Evolutionary conservation across 129 eudicot species (phyloP).

Genomic region (Centrapalus pauciflorus): DNA sequence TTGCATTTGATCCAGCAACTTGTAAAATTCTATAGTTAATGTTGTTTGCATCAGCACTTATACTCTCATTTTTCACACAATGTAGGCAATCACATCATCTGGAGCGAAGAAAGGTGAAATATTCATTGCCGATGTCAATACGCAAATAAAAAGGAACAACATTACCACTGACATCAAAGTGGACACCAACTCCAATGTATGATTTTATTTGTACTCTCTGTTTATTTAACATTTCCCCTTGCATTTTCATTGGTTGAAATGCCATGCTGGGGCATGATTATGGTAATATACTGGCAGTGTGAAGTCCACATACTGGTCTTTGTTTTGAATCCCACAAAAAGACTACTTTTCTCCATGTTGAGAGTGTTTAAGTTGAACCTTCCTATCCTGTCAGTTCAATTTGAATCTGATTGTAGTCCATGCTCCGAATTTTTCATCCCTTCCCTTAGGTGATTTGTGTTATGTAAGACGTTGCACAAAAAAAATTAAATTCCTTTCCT

Average conservation of each 20-base stretch:
- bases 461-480: not conserved
- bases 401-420: not conserved
- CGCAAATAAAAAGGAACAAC: conserved; percentile 48
- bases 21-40: not conserved
- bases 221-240: not conserved
- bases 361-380: not conserved
- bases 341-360: not conserved
- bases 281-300: not conserved
- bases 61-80: not conserved
- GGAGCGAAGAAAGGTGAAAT: conserved; percentile 55
- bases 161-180: conserved; percentile 55
- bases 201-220: not conserved
- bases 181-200: conserved; percentile 51
- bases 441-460: not conserved
- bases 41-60: not conserved
- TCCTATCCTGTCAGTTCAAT: not conserved
- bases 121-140: conserved; percentile 53
- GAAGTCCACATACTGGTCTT: not conserved
- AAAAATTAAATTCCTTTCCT: not conserved
- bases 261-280: conserved; percentile 7
- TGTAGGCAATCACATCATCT: conserved; percentile 50
- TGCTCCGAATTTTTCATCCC: not conserved
- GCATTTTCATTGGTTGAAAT: not conserved
- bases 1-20: conserved; percentile 7
- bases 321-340: not conserved